Conservation (phyloP, 1,284 basidiomycete genomes). For the Moesziomyces antarcticus region DNA sequence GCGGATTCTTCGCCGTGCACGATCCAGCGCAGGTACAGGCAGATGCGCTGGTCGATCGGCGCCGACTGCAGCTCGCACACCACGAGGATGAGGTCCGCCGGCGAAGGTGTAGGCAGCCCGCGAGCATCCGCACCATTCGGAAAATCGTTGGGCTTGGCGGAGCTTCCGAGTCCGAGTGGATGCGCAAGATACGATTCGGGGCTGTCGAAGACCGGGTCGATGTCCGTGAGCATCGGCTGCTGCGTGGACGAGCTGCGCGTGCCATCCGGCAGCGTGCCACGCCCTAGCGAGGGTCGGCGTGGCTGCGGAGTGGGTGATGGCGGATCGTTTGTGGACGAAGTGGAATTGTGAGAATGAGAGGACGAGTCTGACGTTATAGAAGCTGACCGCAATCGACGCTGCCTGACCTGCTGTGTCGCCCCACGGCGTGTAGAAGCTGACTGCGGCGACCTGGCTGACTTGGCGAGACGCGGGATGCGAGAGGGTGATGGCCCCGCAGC, state of each 20-base stretch:
- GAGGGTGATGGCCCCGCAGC: constrained; percentile 11
- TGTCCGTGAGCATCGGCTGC: constrained; percentile 13
- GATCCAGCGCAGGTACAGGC: constrained; percentile 46
- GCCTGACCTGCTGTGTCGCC: not conserved
- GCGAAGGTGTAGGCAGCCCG: constrained; percentile 11
- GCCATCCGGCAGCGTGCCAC: not conserved
- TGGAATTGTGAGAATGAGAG: not conserved
- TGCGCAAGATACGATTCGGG: constrained; percentile 24
- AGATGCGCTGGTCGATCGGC: constrained; percentile 38
- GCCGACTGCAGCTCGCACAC: constrained; percentile 46
- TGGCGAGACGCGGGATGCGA: constrained; percentile 16
- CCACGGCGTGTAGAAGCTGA: not conserved
- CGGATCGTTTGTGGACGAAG: not conserved
- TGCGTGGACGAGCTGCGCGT: not conserved
- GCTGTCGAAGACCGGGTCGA: constrained; percentile 22
- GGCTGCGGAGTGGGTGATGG: constrained; percentile 13
- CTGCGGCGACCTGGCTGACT: not conserved
- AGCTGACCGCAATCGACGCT: constrained; percentile 5
- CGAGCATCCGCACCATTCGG: not conserved
- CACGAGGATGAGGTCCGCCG: constrained; percentile 40
- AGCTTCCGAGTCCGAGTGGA: not conserved
- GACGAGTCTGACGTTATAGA: constrained; percentile 5
- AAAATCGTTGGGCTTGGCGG: not conserved
- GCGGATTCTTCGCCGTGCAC: constrained; percentile 35
- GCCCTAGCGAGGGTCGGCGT: constrained; percentile 1